These are phyloP conservation scores for Mortierella sp. DNA, from an alignment of 371 early-diverging fungal genomes.

Conservation along the genomic window DNA sequence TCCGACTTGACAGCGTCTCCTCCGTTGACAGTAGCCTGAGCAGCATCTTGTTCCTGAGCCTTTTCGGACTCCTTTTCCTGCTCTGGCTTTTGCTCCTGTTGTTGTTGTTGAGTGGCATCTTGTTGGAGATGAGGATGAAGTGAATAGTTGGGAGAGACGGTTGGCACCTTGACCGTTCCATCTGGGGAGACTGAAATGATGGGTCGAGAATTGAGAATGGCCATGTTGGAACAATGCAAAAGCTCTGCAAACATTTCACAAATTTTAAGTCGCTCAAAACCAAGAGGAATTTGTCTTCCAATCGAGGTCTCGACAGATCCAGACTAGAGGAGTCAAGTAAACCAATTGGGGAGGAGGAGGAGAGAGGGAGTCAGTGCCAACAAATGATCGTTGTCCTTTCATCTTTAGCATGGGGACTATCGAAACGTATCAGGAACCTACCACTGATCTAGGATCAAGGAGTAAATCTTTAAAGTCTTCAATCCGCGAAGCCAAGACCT, in stretches of 20 bases:
- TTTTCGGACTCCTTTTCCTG: background rate
- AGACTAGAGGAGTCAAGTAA: constrained; percentile 13
- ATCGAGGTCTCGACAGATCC: constrained; percentile 65
- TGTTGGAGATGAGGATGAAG: background rate
- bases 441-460: constrained; percentile 61
- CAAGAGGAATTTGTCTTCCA: constrained; percentile 77
- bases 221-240: constrained; percentile 84
- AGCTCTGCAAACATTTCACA: constrained; percentile 96
- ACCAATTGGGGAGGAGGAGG: background rate
- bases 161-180: constrained; percentile 3
- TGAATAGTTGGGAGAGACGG: background rate
- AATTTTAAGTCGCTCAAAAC: constrained; percentile 88
- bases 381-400: background rate
- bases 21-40: too few relatives aligned
- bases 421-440: too few relatives aligned
- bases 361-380: background rate
- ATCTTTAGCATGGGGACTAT: background rate
- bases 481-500: constrained; percentile 73
- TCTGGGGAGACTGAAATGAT: background rate
- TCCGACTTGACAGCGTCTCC: too few relatives aligned
- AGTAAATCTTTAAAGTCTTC: constrained; percentile 68
- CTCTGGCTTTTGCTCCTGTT: background rate
- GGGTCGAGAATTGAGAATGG: constrained; percentile 58
- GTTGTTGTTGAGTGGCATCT: too few relatives aligned
- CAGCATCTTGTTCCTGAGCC: background rate